Evolutionary conservation across 306 rosid genomes (phyloP).

Genomic region (Ormosia emarginata): DNA sequence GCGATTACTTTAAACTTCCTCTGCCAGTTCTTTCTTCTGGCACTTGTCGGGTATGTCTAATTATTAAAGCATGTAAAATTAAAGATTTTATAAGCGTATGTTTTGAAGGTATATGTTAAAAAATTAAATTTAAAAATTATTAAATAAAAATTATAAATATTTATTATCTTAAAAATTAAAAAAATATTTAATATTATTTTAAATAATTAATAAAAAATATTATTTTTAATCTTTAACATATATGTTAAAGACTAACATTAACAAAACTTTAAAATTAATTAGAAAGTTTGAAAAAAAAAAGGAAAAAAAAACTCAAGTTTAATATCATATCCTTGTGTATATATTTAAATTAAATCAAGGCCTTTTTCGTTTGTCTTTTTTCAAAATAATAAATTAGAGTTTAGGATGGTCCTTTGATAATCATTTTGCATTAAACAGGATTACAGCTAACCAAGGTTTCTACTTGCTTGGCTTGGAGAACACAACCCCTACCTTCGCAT

Average conservation of each 20-base stretch:
- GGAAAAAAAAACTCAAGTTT: background rate
- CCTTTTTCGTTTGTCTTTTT: background rate
- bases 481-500: conserved; percentile 94
- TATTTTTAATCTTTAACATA: too few species aligned
- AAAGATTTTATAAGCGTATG: background rate
- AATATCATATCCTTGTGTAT: too few species aligned
- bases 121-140: too few species aligned
- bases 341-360: background rate
- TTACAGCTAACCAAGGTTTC: conserved; percentile 97
- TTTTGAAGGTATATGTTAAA: too few species aligned
- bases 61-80: background rate
- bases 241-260: too few species aligned
- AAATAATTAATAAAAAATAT: too few species aligned
- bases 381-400: background rate
- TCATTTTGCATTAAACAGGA: conserved; percentile 40
- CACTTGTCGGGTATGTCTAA: conserved; percentile 77
- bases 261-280: background rate
- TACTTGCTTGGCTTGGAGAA: conserved; percentile 96
- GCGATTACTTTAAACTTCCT: conserved; percentile 57
- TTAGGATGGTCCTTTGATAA: background rate
- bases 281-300: background rate
- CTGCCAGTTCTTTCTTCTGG: conserved; percentile 76
- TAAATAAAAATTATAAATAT: too few species aligned
- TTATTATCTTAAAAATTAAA: too few species aligned
- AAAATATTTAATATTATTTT: too few species aligned